Conservation (phyloP, 441 rosid genomes). For the Hura crepitans region DNA sequence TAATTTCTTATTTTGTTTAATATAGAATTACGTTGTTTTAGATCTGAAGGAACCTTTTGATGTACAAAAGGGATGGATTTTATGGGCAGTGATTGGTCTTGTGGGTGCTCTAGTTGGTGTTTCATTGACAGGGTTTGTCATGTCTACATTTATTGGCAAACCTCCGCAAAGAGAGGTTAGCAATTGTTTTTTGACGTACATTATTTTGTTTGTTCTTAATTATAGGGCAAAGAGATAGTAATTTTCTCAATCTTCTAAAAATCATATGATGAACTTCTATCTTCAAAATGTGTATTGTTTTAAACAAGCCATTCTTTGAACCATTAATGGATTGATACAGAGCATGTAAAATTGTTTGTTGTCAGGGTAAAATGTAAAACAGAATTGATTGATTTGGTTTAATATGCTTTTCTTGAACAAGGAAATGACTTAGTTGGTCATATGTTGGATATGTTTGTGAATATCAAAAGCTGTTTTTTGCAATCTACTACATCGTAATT, state of each 20-base stretch:
- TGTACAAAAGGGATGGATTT: slow-evolving; percentile 55
- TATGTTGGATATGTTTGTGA: neutral
- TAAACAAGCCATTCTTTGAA: no score
- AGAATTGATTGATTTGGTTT: neutral
- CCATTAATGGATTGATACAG: neutral
- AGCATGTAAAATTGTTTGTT: neutral
- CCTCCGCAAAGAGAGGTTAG: slow-evolving; percentile 61
- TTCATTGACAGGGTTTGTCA: slow-evolving; percentile 41
- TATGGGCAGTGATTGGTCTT: slow-evolving; percentile 65
- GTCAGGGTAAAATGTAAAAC: neutral
- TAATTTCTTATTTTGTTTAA: neutral
- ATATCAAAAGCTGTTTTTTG: neutral
- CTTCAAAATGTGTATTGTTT: neutral
- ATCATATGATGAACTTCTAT: neutral
- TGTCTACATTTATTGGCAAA: slow-evolving; percentile 48
- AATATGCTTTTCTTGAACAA: neutral
- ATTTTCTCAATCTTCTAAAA: neutral
- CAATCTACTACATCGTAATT: neutral
- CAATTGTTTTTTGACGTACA: slow-evolving; percentile 15
- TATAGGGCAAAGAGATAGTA: neutral
- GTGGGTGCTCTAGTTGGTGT: slow-evolving; percentile 42
- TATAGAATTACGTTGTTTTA: slow-evolving; percentile 26
- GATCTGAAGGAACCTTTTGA: slow-evolving; percentile 68
- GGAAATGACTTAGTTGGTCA: neutral
- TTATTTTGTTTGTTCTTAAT: neutral